Base-by-base conservation (phyloP, 805 yeast genomes). In the Nakazawaea pomicola region DNA sequence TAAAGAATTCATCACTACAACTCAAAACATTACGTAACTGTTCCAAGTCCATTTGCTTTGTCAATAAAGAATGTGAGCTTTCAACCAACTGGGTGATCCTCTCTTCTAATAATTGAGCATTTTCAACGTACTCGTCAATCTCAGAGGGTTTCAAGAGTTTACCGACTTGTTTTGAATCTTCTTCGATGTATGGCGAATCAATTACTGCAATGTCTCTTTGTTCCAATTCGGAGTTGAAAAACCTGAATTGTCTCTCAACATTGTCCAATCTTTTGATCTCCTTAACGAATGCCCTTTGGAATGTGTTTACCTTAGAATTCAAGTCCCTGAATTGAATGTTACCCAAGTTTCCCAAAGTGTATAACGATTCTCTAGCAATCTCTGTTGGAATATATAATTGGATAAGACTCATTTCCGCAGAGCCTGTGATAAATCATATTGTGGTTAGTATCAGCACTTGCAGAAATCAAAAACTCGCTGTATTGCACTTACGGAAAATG, bases 331-430 rank as follows among this genome's bases (percentile, higher is more conserved):
- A 88, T 56, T 95, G 96, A 20, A 93, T 75, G 46, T 78, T 67
- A 19, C 95, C 95, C 57, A 87, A 68, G 49, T 86, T 88, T 4
- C 99, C 99, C 28, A 93, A 67, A 20, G 86, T 77, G 44, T 87
- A 76, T n/a, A 89, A 82, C 29, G 88, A 78, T 45, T 89, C 95
- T 48, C 97, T 71, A 6, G 95, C 78, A 33, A 85, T 81, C 63
- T 93, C 99, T 20, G 86, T 80, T 7, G 98, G 91, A 45, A 93
- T 78, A 61, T 87, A 91, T 51, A 93, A 70, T 67, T 93, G 96
- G 40, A 91, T 84, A 53, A 90, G 75, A 36, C 95, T 78, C 98
- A 93, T 95, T 56, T 86, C 95, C 82, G 98, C 98, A 44, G 98
- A 90, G 72, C 96, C 71, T 66, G 29, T 28, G n/a, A n/a, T n/a